These are phyloP conservation scores for Cladophialophora carrionii DNA, from an alignment of 2,329 filamentous ascomycete genomes.

Conservation along the genomic window DNA sequence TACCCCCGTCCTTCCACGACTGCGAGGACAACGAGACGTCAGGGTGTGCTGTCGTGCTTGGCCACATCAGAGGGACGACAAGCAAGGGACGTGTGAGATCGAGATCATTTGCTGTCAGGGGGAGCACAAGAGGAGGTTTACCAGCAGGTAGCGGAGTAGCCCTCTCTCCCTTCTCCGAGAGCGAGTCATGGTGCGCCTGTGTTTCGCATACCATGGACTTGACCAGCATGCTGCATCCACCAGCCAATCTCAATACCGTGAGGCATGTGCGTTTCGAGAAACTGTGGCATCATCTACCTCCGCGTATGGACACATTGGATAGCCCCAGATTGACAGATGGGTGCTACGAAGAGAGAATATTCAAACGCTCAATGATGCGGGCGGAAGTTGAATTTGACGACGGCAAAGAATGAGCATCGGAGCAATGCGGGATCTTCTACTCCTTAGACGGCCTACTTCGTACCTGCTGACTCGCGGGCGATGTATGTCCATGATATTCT, in stretches of 20 bases:
- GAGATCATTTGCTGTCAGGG: slow-evolving; percentile 29
- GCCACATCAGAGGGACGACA: slow-evolving; percentile 33
- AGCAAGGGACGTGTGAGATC: slow-evolving; percentile 18
- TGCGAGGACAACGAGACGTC: slow-evolving; percentile 12
- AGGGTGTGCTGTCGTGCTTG: slow-evolving; percentile 23
- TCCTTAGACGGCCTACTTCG: too few relatives aligned
- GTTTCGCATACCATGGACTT: neutral
- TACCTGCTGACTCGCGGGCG: too few relatives aligned
- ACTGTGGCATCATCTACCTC: neutral
- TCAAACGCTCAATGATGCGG: neutral
- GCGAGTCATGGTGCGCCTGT: neutral
- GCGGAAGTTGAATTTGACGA: neutral
- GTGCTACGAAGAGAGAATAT: neutral
- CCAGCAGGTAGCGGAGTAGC: slow-evolving; percentile 8
- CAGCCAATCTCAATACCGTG: neutral
- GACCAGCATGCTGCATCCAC: neutral
- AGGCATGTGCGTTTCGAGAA: too few relatives aligned
- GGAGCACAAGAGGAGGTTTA: slow-evolving; percentile 21
- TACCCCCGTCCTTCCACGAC: neutral
- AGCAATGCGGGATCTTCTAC: neutral
- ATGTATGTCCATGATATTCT: neutral
- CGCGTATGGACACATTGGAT: neutral
- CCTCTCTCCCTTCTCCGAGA: neutral
- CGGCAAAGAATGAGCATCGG: neutral
- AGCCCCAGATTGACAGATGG: neutral